Percentiles rank a stretch among this genome's conserved stretches.
phyloP scores from a whole-genome alignment of 192 early-diverging fungal species.

The Haplosporangium gracile region DNA sequence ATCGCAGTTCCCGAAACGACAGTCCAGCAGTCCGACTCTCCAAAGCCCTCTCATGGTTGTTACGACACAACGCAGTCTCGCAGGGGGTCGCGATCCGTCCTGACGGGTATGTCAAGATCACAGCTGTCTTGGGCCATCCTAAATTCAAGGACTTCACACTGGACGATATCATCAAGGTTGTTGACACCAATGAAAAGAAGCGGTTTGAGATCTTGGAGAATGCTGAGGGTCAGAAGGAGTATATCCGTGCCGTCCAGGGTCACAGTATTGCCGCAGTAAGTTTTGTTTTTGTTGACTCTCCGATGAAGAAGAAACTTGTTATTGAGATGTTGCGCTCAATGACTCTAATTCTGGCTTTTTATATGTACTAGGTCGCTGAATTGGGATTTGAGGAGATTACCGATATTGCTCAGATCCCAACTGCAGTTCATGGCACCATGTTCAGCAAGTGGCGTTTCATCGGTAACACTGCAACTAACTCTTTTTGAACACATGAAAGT shows the following conservation, averaged over 20 bases:
- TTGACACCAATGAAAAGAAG: slow-evolving; percentile 87
- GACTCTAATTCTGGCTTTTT: not conserved
- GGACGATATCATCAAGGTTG: slow-evolving; percentile 74
- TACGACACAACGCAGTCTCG: slow-evolving; percentile 87
- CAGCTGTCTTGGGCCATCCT: slow-evolving; percentile 70
- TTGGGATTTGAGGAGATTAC: slow-evolving; percentile 64
- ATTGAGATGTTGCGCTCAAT: too few species aligned
- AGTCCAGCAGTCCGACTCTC: slow-evolving; percentile 66
- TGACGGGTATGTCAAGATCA: slow-evolving; percentile 82
- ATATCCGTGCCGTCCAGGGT: slow-evolving; percentile 90
- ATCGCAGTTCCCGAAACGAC: slow-evolving; percentile 22
- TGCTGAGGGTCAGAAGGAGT: slow-evolving; percentile 56
- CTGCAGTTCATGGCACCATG: slow-evolving; percentile 81
- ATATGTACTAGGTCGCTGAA: slow-evolving; percentile 45
- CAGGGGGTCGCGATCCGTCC: slow-evolving; percentile 78
- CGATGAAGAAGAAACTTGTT: too few species aligned
- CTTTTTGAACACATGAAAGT: not conserved
- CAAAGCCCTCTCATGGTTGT: slow-evolving; percentile 84
- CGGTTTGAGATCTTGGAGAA: slow-evolving; percentile 74
- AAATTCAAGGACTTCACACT: slow-evolving; percentile 72
- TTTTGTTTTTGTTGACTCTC: not conserved
- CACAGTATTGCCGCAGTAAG: slow-evolving; percentile 69
- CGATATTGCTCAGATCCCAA: slow-evolving; percentile 58
- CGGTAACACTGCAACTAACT: slow-evolving; percentile 39
- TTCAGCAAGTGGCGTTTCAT: slow-evolving; percentile 66